These are phyloP conservation scores for Ciborinia camelliae DNA, from an alignment of 2,329 filamentous ascomycete species.

Conservation along the genomic window DNA sequence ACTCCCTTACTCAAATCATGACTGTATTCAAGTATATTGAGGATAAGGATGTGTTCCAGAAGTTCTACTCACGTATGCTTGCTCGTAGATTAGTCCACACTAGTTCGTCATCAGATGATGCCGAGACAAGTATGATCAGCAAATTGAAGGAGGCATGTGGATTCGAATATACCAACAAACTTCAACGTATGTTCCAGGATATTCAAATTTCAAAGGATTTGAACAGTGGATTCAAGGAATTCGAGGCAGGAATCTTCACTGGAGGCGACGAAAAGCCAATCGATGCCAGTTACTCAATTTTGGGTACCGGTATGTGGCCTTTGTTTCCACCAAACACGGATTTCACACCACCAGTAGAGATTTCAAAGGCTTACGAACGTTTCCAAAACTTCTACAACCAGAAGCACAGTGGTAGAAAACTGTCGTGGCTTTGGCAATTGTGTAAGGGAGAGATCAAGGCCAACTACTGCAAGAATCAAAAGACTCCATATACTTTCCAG, in stretches of 20 bases:
- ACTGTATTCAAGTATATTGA: slow-evolving; percentile 99
- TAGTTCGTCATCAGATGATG: slow-evolving; percentile 93
- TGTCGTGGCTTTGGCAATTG: slow-evolving; percentile 97
- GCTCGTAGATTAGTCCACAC: slow-evolving; percentile 92
- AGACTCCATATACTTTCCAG: slow-evolving; percentile 93
- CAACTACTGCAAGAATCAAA: slow-evolving; percentile 83
- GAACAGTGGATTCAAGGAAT: slow-evolving; percentile 82
- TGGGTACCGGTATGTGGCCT: slow-evolving; percentile 98
- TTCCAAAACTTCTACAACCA: slow-evolving; percentile 91
- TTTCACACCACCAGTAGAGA: slow-evolving; percentile 82
- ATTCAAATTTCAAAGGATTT: slow-evolving; percentile 99
- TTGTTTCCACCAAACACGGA: slow-evolving; percentile 80
- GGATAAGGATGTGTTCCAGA: slow-evolving; percentile 99
- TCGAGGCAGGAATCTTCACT: slow-evolving; percentile 61
- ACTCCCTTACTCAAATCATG: slow-evolving; percentile 89
- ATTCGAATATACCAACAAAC: slow-evolving; percentile 98
- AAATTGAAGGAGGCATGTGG: slow-evolving; percentile 98
- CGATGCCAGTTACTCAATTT: slow-evolving; percentile 86
- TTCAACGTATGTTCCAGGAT: slow-evolving; percentile 99
- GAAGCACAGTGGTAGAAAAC: slow-evolving; percentile 93
- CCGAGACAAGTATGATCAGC: slow-evolving; percentile 98
- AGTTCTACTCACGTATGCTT: slow-evolving; percentile 97
- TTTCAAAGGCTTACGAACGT: slow-evolving; percentile 82
- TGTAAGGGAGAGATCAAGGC: slow-evolving; percentile 97
- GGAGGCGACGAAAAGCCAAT: slow-evolving; percentile 64